A percentile compares a stretch with the other conserved stretches of the same genome.
Evolutionary conservation across 129 eudicot genomes (phyloP).

Genomic region (Sambucus nigra): DNA sequence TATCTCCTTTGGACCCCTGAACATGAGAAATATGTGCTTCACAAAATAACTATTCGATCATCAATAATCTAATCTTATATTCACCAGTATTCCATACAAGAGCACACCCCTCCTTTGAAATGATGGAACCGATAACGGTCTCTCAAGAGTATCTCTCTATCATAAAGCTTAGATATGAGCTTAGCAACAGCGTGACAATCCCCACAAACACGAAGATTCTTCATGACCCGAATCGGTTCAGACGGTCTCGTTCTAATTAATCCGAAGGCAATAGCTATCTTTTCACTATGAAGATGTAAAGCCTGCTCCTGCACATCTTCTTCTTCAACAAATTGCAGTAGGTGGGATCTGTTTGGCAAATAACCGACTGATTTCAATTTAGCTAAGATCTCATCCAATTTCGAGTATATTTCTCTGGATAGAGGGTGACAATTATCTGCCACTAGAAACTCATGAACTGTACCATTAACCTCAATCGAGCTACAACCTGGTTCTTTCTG

Average conservation of each 20-base stretch:
- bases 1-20: too few species aligned
- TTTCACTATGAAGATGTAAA: conserved; percentile 54
- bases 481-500: conserved; percentile 79
- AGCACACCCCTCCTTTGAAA: conserved; percentile 54
- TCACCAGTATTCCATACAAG: conserved; percentile 78
- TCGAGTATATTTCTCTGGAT: conserved; percentile 35
- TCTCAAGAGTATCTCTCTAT: conserved; percentile 49
- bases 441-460: conserved; percentile 59
- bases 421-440: conserved; percentile 48
- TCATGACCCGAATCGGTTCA: conserved; percentile 70
- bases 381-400: conserved; percentile 50
- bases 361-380: conserved; percentile 42
- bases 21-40: not conserved
- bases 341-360: conserved; percentile 34
- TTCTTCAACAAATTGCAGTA: conserved; percentile 62
- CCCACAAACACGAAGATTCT: conserved; percentile 67
- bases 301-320: conserved; percentile 67
- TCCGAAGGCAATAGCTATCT: conserved; percentile 63
- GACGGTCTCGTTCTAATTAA: conserved; percentile 24
- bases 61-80: not conserved
- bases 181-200: conserved; percentile 66
- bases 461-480: conserved; percentile 45
- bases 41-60: too few species aligned
- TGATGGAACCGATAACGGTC: conserved; percentile 68
- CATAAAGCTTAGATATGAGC: conserved; percentile 47